Evolutionary conservation across 2,329 filamentous ascomycete genomes (phyloP).

Genomic region (Calonectria montana): DNA sequence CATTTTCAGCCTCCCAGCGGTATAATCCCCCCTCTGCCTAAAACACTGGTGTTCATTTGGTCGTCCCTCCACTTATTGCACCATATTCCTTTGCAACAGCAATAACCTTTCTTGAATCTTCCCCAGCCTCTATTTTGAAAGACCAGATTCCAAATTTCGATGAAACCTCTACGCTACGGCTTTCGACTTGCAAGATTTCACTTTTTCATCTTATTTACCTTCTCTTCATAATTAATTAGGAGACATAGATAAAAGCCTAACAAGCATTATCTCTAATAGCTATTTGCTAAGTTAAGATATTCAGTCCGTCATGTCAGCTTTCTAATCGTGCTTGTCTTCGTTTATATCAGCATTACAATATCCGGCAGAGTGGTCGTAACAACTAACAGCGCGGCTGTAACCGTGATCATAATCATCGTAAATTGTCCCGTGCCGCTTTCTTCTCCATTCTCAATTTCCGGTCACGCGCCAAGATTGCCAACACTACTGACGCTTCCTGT

Average conservation of each 20-base stretch:
- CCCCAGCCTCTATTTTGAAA: too few relatives aligned
- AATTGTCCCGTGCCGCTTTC: background rate
- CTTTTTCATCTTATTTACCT: too few relatives aligned
- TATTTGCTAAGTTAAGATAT: background rate
- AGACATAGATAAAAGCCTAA: too few relatives aligned
- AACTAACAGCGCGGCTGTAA: background rate
- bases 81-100: too few relatives aligned
- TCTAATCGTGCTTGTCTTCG: background rate
- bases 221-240: too few relatives aligned
- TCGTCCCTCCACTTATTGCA: too few relatives aligned
- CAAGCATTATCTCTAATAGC: too few relatives aligned
- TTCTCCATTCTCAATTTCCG: background rate
- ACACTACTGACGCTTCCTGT: constrained; percentile 34
- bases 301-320: background rate
- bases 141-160: too few relatives aligned
- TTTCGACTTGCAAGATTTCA: too few relatives aligned
- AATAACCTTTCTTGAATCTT: too few relatives aligned
- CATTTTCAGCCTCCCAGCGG: background rate
- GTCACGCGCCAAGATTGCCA: background rate
- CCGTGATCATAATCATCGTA: background rate
- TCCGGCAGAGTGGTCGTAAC: background rate
- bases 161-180: too few relatives aligned
- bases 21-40: background rate
- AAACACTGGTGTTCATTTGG: too few relatives aligned
- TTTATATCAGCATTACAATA: background rate